Base-by-base conservation (phyloP, 1,284 basidiomycete genomes). In the Exsudoporus floridanus region DNA sequence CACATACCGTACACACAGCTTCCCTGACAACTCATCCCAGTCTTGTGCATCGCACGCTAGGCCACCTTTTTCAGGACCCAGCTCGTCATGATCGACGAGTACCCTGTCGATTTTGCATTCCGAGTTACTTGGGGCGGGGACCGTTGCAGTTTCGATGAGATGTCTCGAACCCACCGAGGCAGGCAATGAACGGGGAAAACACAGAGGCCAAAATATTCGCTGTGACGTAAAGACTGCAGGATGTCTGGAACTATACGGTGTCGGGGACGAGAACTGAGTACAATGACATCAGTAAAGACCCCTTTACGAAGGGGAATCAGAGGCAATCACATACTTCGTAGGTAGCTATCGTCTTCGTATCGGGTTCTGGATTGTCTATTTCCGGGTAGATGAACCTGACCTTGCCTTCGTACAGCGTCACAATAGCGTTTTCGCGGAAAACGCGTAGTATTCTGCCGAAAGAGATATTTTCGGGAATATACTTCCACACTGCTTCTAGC, bases 21-120 rank as follows among this genome's bases (percentile, higher is more conserved):
- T 70, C 5, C 66, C 65, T 3, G 65, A 62, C 7, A 67, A 21
- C 44, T 70, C 65, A 12, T 67, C 65, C 65, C 68, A 70, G n/a
- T 70, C 65, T 39, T 69, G 63, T 13, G 55, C 55, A 37, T 64
- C 59, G 18, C 60, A 59, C n/a, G 56, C 49, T 1, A 65, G 33
- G 30, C 47, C 34, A 3, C 60, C 52, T 4, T 25, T 50, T 7
- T 50, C 49, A 0, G 57, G 52, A 1, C 43, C 44, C 9, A 58
- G 23, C 10, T 65, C 62, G 6, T 69, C 55, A 18, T 69, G 54
- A 33, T 67, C 64, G 13, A 65, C 35, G 7, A 65, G 27, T 5
- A 61, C 21, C 36, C 54, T 63, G 19, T 55, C 38, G 6, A 65
- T 53, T 18, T 57, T 46, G 39, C 49, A 25, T 35, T 63, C 60